Base-by-base conservation (phyloP, 257 asterid species). In the Solanum neorickii region DNA sequence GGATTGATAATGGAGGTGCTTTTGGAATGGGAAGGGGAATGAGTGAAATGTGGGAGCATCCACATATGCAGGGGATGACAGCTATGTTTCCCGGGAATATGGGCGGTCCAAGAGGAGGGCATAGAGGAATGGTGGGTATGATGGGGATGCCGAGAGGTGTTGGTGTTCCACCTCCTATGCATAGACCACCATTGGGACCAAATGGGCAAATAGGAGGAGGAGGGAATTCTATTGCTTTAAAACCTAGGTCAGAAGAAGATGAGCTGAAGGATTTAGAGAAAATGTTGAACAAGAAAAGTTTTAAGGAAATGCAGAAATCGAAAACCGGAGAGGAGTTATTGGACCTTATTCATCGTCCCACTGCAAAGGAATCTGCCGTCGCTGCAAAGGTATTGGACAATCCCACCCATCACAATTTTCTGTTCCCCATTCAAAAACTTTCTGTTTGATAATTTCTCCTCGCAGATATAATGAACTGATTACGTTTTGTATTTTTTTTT, bases 251-350 rank as follows among this genome's bases (percentile, higher is more conserved):
- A 1, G 99, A 97, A 87, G 99, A 97, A 92, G 99, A 97, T 46
- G 99, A 97, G 65, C 83, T 94, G 95, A 95, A 97, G 92, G 99
- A 97, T 91, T 93, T 95, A 18, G 99, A 97, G 92, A 98, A 94
- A 84, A 88, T 97, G 84, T 88, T 97, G 93, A 95, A 94, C 87
- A 96, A 95, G 90, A 97, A 96, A 91, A 96, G 98, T 92, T 96
- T 94, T 52, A 91, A 41, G 93, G 99, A 97, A 85, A 13, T 93
- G 97, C 98, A 96, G 94, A 96, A 95, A 93, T 95, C 98, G 0
- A 96, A 97, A 89, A 95, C 97, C 3, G 99, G 99, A 14, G 99
- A 97, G 93, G 99, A 97, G 94, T 95, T 97, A 86, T 87, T 96
- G 92, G 95, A 95, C 93, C 98, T 97, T 89, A 95, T 97, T 89